Evolutionary conservation across 495 filamentous ascomycete genomes (phyloP).

Genomic region (Podospora pseudopauciseta): DNA sequence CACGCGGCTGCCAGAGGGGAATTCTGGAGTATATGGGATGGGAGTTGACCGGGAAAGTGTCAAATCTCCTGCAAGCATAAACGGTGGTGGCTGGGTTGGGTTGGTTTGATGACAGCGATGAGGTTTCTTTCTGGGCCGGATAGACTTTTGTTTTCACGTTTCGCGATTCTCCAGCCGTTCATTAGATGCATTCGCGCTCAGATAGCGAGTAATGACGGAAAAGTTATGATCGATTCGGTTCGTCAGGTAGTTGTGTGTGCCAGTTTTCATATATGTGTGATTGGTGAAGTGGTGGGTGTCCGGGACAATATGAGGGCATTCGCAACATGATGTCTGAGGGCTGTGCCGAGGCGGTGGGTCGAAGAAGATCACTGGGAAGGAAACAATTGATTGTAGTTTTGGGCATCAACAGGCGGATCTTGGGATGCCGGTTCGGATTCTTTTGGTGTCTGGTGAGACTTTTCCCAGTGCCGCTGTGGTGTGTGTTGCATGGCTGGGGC

Average conservation of each 20-base stretch:
- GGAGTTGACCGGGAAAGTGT: not conserved
- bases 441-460: not conserved
- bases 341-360: not conserved
- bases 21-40: not conserved
- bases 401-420: not conserved
- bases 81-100: not conserved
- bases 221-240: not conserved
- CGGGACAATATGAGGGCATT: not conserved
- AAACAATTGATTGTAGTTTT: not conserved
- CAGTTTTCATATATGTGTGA: not conserved
- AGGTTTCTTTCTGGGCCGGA: constrained; percentile 3
- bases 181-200: constrained; percentile 12
- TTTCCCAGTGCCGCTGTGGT: not conserved
- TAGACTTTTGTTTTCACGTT: constrained; percentile 14
- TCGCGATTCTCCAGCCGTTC: constrained; percentile 8
- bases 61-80: not conserved
- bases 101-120: constrained; percentile 2
- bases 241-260: not conserved
- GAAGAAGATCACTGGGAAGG: not conserved
- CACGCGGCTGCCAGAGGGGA: not conserved
- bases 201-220: constrained; percentile 15
- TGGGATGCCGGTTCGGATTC: not conserved
- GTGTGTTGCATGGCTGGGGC: not conserved
- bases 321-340: not conserved
- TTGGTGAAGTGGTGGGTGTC: no score